phyloP scores from a whole-genome alignment of 139 green algal species.

The Micromonas pusilla region DNA sequence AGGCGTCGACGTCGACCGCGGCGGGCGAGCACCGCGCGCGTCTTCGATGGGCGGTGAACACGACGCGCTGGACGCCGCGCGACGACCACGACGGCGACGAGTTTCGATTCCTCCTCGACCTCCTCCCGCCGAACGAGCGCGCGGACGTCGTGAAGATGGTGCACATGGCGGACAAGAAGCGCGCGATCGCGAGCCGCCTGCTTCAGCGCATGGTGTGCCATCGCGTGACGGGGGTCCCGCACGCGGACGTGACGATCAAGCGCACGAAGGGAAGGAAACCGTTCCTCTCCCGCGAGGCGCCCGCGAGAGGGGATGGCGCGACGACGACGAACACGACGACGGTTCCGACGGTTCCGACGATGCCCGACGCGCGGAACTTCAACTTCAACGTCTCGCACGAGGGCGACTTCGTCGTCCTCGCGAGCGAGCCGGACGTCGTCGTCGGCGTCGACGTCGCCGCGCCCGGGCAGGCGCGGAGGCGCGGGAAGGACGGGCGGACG shows the following conservation, averaged over 20 bases:
- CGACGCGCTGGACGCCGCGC: conserved; percentile 11
- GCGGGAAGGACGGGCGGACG: not conserved
- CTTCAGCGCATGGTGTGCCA: conserved; percentile 34
- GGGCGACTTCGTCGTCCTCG: conserved; percentile 70
- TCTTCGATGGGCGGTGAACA: conserved; percentile 21
- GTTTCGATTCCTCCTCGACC: conserved; percentile 23
- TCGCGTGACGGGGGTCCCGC: not conserved
- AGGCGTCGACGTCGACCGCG: no score
- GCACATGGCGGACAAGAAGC: conserved; percentile 43
- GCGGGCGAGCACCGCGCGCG: not conserved
- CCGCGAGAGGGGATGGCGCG: not conserved
- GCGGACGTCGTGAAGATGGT: not conserved
- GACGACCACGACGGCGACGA: conserved; percentile 24
- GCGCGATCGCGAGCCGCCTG: conserved; percentile 49
- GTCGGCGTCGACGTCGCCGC: conserved; percentile 71
- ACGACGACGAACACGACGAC: conserved; percentile 17
- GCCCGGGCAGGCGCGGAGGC: conserved; percentile 44
- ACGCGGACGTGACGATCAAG: conserved; percentile 36
- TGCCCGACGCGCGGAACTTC: conserved; percentile 55
- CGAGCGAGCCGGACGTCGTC: conserved; percentile 51
- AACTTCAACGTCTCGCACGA: conserved; percentile 86
- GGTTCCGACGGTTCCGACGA: not conserved
- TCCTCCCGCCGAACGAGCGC: not conserved
- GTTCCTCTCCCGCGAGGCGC: conserved; percentile 36
- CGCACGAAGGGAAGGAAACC: conserved; percentile 62